Evolutionary conservation across 495 filamentous ascomycete species (phyloP).

Genomic region (Wilcoxina mikolae): DNA sequence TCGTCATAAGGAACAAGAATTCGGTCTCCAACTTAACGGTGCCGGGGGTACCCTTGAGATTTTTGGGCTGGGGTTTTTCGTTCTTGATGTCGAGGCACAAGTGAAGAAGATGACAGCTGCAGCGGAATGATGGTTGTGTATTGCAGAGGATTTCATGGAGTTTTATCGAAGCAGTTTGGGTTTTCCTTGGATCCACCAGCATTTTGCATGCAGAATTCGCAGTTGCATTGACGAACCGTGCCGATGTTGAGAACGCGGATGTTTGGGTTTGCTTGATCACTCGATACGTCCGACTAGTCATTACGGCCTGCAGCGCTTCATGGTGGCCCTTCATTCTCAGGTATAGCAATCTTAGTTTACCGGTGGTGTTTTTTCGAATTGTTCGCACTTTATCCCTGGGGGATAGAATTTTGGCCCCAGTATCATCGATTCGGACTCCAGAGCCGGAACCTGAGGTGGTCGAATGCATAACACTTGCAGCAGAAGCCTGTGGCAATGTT

Average conservation of each 20-base stretch:
- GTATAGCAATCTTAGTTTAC: neutral
- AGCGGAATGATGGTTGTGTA: neutral
- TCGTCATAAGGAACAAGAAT: slow-evolving; percentile 9
- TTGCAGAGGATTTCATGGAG: neutral
- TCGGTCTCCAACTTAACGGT: neutral
- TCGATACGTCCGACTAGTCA: neutral
- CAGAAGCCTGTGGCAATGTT: neutral
- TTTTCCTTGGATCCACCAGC: neutral
- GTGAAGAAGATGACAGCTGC: neutral
- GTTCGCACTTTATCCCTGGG: neutral
- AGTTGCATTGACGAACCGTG: neutral
- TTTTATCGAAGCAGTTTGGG: neutral
- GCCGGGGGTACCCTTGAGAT: too few relatives aligned
- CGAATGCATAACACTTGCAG: neutral
- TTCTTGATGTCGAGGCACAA: neutral
- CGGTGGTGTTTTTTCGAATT: neutral
- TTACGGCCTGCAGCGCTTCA: neutral
- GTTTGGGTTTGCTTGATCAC: neutral
- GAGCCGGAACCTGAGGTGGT: neutral
- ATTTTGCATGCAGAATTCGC: neutral
- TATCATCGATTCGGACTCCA: too few relatives aligned
- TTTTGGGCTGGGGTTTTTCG: too few relatives aligned
- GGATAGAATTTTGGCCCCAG: too few relatives aligned
- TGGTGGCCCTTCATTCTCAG: neutral
- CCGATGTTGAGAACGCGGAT: neutral